Evolutionary conservation across 495 filamentous ascomycete genomes (phyloP).

Genomic region (Tuber umbilicatum): DNA sequence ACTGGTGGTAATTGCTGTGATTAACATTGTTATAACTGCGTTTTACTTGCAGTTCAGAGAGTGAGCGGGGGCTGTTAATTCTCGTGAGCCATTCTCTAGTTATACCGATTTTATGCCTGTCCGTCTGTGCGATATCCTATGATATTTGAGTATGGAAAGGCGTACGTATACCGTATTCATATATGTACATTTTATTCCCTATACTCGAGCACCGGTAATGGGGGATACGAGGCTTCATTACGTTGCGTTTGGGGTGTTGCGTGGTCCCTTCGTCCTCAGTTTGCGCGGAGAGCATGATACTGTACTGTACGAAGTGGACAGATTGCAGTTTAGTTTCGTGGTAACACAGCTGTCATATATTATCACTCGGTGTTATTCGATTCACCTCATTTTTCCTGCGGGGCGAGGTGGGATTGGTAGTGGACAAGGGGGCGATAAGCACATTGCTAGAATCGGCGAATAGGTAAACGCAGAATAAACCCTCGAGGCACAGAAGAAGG

Average conservation of each 20-base stretch:
- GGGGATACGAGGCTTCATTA: neutral
- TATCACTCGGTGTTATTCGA: neutral
- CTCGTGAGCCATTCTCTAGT: neutral
- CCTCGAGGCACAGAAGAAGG: neutral
- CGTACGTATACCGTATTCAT: neutral
- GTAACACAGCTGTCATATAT: neutral
- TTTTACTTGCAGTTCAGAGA: too few relatives aligned
- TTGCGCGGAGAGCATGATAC: neutral
- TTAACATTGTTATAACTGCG: too few relatives aligned
- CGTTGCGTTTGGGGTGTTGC: neutral
- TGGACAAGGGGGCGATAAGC: neutral
- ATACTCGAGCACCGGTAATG: neutral
- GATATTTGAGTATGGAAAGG: neutral
- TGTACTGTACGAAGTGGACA: neutral
- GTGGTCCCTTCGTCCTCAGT: neutral
- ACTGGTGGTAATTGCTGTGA: too few relatives aligned
- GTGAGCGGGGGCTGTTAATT: neutral
- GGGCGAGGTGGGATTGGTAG: neutral
- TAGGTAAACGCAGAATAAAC: neutral
- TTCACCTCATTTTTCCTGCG: neutral
- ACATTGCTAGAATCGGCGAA: neutral
- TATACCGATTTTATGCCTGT: neutral
- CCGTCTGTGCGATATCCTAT: neutral
- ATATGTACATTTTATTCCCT: neutral
- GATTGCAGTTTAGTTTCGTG: neutral